Percentiles rank a stretch among this genome's conserved stretches.
Evolutionary conservation across 768 basidiomycete genomes (phyloP).

Genomic region (Calocybe cyanea): DNA sequence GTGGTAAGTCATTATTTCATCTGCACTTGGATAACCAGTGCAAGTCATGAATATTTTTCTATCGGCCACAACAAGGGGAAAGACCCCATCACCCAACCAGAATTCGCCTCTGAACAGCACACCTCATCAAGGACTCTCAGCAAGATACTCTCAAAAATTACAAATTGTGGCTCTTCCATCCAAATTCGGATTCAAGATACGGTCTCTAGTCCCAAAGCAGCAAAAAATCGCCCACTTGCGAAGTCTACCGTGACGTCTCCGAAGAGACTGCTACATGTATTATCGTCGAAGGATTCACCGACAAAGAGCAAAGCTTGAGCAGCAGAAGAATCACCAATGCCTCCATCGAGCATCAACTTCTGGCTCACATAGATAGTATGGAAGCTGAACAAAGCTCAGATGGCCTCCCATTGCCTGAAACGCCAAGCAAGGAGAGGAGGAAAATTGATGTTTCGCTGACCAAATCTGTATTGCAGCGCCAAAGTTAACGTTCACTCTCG

Average conservation of each 20-base stretch:
- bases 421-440: slow-evolving; percentile 41
- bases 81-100: slow-evolving; percentile 8
- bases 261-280: slow-evolving; percentile 20
- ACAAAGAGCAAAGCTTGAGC: slow-evolving; percentile 30
- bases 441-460: slow-evolving; percentile 7
- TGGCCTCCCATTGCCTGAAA: slow-evolving; percentile 27
- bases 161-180: slow-evolving; percentile 17
- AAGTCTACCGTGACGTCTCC: slow-evolving; percentile 21
- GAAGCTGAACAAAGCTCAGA: slow-evolving; percentile 24
- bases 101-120: slow-evolving; percentile 21
- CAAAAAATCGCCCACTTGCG: no score
- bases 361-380: no score
- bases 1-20: no score
- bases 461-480: slow-evolving; percentile 9
- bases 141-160: slow-evolving; percentile 20
- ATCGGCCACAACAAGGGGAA: slow-evolving; percentile 11
- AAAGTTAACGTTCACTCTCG: background rate
- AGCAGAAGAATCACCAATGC: no score
- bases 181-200: slow-evolving; percentile 18
- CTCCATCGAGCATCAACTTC: slow-evolving; percentile 15
- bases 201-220: no score
- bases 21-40: no score
- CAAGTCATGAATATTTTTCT: no score
- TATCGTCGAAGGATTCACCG: slow-evolving; percentile 33
- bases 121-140: slow-evolving; percentile 20